Evolutionary conservation across 441 rosid genomes (phyloP), one percentile per base, ranked within the genome.

Genomic region (Eugenia klotzschiana): DNA sequence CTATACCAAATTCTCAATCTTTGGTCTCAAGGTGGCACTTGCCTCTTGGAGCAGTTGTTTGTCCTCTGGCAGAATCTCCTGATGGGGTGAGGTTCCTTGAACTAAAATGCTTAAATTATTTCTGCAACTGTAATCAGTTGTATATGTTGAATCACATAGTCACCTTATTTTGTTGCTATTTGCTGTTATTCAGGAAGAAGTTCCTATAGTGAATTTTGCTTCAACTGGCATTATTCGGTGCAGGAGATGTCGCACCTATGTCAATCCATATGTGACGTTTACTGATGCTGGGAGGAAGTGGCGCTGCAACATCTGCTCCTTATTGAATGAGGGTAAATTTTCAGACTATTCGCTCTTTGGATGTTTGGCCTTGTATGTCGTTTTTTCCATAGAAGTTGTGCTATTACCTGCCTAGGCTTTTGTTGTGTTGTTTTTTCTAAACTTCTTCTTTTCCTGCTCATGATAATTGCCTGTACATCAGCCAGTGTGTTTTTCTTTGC

Each of bases 201-300:
- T 94, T 55, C 98, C 99, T 8, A 89, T 94, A 55, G 85, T 96
- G 91, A 94, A 97, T 92, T 97, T 94, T 85, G 93, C 89, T 82
- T 90, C 96, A 85, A 85, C 88, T 84, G 98, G 98, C 83, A 96
- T 96, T 87, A 91, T 97, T 87, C 98, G 99, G 83, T 97, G 99
- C 90, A 93, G 98, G 91, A 93, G 98, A 89, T 96, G 99, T 84
- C 98, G 99, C 49, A 96, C 99, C 84, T 97, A 96, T 89, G 93
- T 97, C 84, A 97, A 97, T 92, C 99, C 99, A 50, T 92, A 88
- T 88, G 93, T 97, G 87, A 89, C 93, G 7, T 97, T 97, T 90
- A 89, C 98, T 2, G 99, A 97, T 91, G 92, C 96, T 82, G 99
- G 99, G 90, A 92, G 98, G 84, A 96, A 96, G 90, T 97, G 99